Conservation (phyloP, 1,284 basidiomycete genomes). For the Rhodofomes roseus region DNA sequence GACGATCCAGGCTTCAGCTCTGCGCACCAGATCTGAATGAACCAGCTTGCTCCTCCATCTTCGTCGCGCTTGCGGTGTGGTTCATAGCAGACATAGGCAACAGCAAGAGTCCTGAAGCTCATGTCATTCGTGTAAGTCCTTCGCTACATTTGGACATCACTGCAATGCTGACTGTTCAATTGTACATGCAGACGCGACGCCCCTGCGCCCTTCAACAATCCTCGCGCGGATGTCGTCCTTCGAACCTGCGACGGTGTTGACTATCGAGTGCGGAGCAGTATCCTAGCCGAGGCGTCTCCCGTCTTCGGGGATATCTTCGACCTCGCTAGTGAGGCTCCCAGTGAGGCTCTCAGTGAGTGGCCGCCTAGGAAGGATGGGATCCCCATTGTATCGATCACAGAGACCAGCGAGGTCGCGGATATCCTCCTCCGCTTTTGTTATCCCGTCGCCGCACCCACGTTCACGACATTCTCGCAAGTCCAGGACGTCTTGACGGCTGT, state of each 20-base stretch:
- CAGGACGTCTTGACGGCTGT: conserved; percentile 7
- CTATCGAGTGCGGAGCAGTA: conserved; percentile 13
- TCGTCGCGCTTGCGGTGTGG: too few relatives aligned
- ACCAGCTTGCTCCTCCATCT: too few relatives aligned
- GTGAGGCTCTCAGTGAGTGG: too few relatives aligned
- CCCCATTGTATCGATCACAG: conserved; percentile 4
- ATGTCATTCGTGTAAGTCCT: too few relatives aligned
- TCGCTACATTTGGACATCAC: too few relatives aligned
- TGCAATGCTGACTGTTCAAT: too few relatives aligned
- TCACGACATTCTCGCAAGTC: neutral
- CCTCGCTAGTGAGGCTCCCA: conserved; percentile 9
- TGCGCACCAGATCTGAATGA: too few relatives aligned
- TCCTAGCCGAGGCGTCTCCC: conserved; percentile 9
- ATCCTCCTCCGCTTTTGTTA: conserved; percentile 8
- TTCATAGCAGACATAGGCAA: too few relatives aligned
- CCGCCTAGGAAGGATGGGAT: neutral
- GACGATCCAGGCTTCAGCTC: too few relatives aligned
- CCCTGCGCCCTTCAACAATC: conserved; percentile 8
- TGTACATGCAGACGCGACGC: neutral
- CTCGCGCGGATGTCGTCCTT: conserved; percentile 12
- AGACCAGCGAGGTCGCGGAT: neutral
- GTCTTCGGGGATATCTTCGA: conserved; percentile 16
- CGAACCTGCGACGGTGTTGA: conserved; percentile 12
- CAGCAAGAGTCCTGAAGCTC: too few relatives aligned
- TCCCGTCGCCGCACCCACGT: conserved; percentile 5